A percentile compares a stretch with the other conserved stretches of the same genome.
Conservation (phyloP, 2,329 filamentous ascomycete genomes). For the Tolypocladium tropicale region DNA sequence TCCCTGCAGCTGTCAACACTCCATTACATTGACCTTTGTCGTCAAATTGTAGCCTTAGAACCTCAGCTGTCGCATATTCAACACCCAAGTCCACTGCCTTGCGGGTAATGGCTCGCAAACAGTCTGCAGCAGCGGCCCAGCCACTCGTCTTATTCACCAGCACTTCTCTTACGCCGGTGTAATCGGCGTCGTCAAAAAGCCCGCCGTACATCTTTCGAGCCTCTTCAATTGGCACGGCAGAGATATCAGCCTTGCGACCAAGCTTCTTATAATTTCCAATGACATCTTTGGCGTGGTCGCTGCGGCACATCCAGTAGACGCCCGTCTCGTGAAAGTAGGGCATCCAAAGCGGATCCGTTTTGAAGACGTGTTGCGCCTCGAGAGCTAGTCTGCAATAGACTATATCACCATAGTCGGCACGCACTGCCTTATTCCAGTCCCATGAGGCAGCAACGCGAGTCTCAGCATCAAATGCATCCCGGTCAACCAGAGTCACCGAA, state of each 20-base stretch:
- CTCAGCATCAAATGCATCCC: conserved; percentile 37
- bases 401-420: conserved; percentile 56
- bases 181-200: conserved; percentile 50
- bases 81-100: conserved; percentile 44
- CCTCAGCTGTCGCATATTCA: conserved; percentile 45
- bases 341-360: conserved; percentile 43
- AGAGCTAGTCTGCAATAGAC: conserved; percentile 55
- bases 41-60: conserved; percentile 36
- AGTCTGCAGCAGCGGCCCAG: conserved; percentile 53
- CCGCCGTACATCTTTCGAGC: conserved; percentile 43
- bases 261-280: conserved; percentile 40
- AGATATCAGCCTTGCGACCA: conserved; percentile 26
- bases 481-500: conserved; percentile 47
- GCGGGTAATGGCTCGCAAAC: conserved; percentile 42
- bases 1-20: conserved; percentile 34
- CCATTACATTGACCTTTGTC: conserved; percentile 33
- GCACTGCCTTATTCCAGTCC: conserved; percentile 65
- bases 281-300: conserved; percentile 39
- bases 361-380: conserved; percentile 55
- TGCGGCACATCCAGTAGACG: conserved; percentile 45
- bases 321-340: conserved; percentile 49
- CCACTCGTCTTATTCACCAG: conserved; percentile 52
- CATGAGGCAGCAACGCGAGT: conserved; percentile 50
- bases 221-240: conserved; percentile 33
- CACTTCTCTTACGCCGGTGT: conserved; percentile 46